These are phyloP conservation scores for Chlorella variabilis DNA, from an alignment of 163 green algal species.

Conservation along the genomic window DNA sequence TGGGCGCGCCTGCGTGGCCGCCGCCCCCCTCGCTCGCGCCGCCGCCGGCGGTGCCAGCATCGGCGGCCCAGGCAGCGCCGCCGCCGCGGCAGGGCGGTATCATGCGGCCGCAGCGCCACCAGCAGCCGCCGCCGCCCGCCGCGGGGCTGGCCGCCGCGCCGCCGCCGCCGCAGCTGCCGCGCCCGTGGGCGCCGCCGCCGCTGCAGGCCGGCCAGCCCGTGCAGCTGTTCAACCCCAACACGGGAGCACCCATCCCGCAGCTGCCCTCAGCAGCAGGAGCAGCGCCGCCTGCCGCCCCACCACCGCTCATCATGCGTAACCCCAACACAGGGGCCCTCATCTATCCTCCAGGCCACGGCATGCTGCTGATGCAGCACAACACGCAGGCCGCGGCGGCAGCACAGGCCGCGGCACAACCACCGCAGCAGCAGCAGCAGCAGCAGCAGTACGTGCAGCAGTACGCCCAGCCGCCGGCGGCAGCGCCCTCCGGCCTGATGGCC, in stretches of 20 bases:
- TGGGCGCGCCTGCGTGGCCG: background rate
- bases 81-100: background rate
- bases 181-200: background rate
- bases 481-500: background rate
- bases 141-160: background rate
- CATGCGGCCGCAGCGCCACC: slow-evolving; percentile 19
- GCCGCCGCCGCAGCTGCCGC: background rate
- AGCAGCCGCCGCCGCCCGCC: background rate
- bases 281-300: background rate
- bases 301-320: slow-evolving; percentile 13
- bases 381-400: background rate
- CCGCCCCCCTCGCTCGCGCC: background rate
- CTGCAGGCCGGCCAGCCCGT: background rate
- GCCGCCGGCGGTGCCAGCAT: background rate
- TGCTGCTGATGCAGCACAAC: slow-evolving; percentile 16
- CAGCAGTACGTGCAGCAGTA: background rate
- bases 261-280: background rate
- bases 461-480: background rate
- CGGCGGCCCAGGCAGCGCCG: background rate
- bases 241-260: slow-evolving; percentile 13
- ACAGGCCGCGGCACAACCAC: background rate
- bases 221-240: slow-evolving; percentile 21
- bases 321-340: slow-evolving; percentile 21
- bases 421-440: slow-evolving; percentile 7
- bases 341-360: slow-evolving; percentile 8